phyloP scores from a whole-genome alignment of 805 yeast species.

The Saturnispora hagleri region DNA sequence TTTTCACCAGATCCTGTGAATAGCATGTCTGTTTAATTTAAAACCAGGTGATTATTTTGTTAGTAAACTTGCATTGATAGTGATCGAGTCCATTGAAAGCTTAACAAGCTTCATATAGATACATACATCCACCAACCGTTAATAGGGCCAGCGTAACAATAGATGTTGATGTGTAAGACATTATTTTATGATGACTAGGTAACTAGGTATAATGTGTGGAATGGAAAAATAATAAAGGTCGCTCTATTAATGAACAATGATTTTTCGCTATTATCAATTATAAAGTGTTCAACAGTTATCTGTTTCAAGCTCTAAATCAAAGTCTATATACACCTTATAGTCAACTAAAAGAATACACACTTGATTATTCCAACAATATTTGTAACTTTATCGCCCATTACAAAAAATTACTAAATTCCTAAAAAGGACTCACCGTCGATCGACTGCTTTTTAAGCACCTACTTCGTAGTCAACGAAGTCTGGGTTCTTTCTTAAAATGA shows the following conservation, averaged over 20 bases:
- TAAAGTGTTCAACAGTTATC: not conserved
- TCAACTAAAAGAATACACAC: not conserved
- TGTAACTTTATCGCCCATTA: conserved; percentile 1
- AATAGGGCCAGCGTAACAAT: conserved; percentile 8
- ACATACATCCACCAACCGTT: conserved; percentile 33
- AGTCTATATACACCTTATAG: not conserved
- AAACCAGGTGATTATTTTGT: not conserved
- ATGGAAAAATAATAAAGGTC: not conserved
- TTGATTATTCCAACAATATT: not conserved
- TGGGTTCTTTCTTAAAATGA: conserved; percentile 84
- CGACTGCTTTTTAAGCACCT: not conserved
- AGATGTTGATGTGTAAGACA: conserved; percentile 10
- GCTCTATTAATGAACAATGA: not conserved
- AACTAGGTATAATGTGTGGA: not conserved
- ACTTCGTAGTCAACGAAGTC: conserved; percentile 47
- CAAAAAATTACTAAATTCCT: not conserved
- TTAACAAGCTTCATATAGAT: conserved; percentile 90
- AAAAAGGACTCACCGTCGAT: not conserved
- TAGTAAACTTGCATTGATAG: not conserved
- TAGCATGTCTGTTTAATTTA: conserved; percentile 37
- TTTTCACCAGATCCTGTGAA: conserved; percentile 90
- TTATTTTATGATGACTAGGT: not conserved
- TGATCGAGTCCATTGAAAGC: conserved; percentile 48
- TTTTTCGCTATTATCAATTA: not conserved
- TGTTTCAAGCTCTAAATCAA: not conserved